A percentile compares a stretch with the other conserved stretches of the same genome.
These are phyloP conservation scores for Candida tetrigidarum DNA, from an alignment of 1,139 yeast species.

Conservation along the genomic window DNA sequence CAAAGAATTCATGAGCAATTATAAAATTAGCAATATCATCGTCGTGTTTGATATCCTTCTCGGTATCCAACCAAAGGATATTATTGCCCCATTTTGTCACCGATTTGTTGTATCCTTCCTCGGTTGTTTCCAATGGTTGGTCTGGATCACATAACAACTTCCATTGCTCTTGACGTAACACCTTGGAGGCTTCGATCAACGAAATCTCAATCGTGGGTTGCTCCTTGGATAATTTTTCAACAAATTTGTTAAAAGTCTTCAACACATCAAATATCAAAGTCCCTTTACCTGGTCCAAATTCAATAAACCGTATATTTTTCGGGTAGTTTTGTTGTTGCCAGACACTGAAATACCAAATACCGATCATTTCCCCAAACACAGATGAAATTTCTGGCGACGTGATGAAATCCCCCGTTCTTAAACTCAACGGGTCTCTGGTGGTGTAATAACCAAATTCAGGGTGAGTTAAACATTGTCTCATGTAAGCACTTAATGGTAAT, in stretches of 20 bases:
- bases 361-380: conserved; percentile 86
- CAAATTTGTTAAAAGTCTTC: conserved; percentile 47
- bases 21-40: conserved; percentile 56
- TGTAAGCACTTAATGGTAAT: conserved; percentile 69
- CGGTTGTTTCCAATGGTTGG: conserved; percentile 22
- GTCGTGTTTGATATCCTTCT: conserved; percentile 52
- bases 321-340: conserved; percentile 68
- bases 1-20: conserved; percentile 86
- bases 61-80: conserved; percentile 73
- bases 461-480: conserved; percentile 83
- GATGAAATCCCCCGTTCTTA: conserved; percentile 68
- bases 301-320: conserved; percentile 58
- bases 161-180: conserved; percentile 63
- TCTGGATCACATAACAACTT: conserved; percentile 48
- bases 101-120: conserved; percentile 41
- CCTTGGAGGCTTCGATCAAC: conserved; percentile 75
- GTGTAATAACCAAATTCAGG: conserved; percentile 83
- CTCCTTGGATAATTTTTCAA: conserved; percentile 26
- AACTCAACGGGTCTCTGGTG: conserved; percentile 73
- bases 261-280: conserved; percentile 74
- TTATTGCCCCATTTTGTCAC: conserved; percentile 57
- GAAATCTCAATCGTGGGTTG: conserved; percentile 45
- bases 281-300: conserved; percentile 88
- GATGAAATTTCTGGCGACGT: conserved; percentile 90
- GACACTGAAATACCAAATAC: conserved; percentile 67